Percentiles rank a stretch among this genome's conserved stretches.
phyloP scores from a whole-genome alignment of 768 basidiomycete genomes.

The Holtermanniella nyarrowii region DNA sequence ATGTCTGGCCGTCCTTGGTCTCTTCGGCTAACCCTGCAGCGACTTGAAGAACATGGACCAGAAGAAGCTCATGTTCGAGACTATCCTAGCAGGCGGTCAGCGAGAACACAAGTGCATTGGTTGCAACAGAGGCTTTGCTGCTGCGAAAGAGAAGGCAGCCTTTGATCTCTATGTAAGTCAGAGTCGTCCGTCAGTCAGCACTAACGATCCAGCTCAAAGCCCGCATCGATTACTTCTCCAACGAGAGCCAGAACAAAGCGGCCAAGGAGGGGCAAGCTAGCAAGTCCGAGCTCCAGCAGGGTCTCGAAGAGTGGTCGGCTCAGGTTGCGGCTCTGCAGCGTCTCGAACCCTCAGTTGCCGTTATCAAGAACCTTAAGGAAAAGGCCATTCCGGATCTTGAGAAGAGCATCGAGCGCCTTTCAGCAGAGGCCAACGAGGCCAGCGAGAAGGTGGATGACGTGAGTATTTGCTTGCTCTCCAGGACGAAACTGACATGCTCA shows the following conservation, averaged over 20 bases:
- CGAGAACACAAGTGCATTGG: slow-evolving; percentile 60
- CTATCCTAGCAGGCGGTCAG: slow-evolving; percentile 35
- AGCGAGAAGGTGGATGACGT: slow-evolving; percentile 57
- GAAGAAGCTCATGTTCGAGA: slow-evolving; percentile 17
- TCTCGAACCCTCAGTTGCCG: slow-evolving; percentile 52
- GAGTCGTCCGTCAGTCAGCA: not conserved
- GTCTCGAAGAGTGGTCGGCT: slow-evolving; percentile 53
- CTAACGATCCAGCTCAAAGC: slow-evolving; percentile 49
- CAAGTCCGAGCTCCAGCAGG: slow-evolving; percentile 43
- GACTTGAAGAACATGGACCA: slow-evolving; percentile 12
- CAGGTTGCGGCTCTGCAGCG: slow-evolving; percentile 53
- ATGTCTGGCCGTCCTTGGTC: not conserved
- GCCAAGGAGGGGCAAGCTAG: no score
- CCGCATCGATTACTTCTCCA: slow-evolving; percentile 52
- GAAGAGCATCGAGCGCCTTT: slow-evolving; percentile 49
- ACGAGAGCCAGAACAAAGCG: no score
- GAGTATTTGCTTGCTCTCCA: slow-evolving; percentile 7
- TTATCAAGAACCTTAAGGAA: slow-evolving; percentile 52
- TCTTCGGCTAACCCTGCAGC: not conserved
- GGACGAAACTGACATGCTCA: slow-evolving; percentile 27
- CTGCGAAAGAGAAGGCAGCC: slow-evolving; percentile 45
- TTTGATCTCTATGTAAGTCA: slow-evolving; percentile 65
- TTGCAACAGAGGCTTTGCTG: slow-evolving; percentile 61
- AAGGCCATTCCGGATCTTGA: slow-evolving; percentile 54
- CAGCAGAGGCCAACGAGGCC: slow-evolving; percentile 49